Conservation (phyloP, 257 asterid genomes). For the Solanum chiquidenum region DNA sequence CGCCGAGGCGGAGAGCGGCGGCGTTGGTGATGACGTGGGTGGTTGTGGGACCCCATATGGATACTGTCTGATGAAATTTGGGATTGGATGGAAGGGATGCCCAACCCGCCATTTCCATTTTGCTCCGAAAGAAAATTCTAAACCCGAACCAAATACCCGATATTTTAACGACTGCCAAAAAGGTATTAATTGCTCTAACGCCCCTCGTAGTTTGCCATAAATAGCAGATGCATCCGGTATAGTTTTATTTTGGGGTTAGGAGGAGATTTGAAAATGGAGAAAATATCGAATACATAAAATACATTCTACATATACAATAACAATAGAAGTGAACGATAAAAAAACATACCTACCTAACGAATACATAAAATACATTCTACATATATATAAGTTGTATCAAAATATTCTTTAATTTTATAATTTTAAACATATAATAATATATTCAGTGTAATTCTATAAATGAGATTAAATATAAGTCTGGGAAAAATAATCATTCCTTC, state of each 20-base stretch:
- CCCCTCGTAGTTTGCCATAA: neutral
- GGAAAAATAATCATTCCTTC: neutral
- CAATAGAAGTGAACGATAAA: no score
- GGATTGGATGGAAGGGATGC: constrained; percentile 40
- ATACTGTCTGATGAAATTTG: constrained; percentile 8
- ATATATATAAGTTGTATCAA: no score
- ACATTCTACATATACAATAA: no score
- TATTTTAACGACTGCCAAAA: neutral
- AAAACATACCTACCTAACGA: no score
- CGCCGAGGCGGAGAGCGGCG: constrained; percentile 52
- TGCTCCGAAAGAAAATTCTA: neutral
- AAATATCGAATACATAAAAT: neutral
- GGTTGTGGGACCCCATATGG: constrained; percentile 19
- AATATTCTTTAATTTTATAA: neutral
- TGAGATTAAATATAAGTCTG: rapidly evolving
- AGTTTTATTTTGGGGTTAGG: neutral
- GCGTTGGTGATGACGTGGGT: constrained; percentile 31
- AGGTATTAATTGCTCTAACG: neutral
- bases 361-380: no score
- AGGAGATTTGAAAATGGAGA: neutral
- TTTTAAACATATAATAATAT: neutral
- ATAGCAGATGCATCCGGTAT: neutral
- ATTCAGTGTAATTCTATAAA: no score
- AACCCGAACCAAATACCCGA: neutral
- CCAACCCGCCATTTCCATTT: constrained; percentile 28